Percentiles rank a stretch among this genome's conserved stretches.
Conservation (phyloP, 2,329 filamentous ascomycete genomes). For the Alternaria arbusti region DNA sequence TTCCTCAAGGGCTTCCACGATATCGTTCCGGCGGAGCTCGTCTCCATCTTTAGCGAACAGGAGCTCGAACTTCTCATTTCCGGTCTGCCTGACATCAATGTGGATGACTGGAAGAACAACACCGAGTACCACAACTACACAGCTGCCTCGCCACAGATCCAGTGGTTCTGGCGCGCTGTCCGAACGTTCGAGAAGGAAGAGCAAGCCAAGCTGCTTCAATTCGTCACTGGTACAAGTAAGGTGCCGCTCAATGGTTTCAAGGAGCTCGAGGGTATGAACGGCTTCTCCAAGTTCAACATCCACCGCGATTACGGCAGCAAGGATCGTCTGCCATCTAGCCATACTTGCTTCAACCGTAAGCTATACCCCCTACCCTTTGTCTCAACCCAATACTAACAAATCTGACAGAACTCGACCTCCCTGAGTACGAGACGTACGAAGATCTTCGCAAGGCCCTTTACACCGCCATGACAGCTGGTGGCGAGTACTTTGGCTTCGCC, state of each 20-base stretch:
- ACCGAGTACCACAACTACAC: constrained; percentile 99
- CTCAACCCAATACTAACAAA: constrained; percentile 42
- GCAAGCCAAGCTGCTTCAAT: constrained; percentile 93
- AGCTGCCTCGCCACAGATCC: constrained; percentile 91
- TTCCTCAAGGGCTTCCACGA: constrained; percentile 98
- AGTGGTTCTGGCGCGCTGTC: constrained; percentile 99
- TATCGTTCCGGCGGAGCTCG: constrained; percentile 91
- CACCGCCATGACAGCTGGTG: constrained; percentile 96
- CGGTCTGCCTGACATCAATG: constrained; percentile 93
- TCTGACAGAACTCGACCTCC: constrained; percentile 85
- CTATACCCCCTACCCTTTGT: constrained; percentile 36
- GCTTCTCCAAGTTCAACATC: constrained; percentile 97
- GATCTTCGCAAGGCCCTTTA: constrained; percentile 83
- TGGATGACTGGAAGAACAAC: constrained; percentile 99
- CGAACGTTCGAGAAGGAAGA: constrained; percentile 99
- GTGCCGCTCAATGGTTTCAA: constrained; percentile 99
- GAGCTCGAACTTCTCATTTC: constrained; percentile 96
- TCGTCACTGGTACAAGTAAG: constrained; percentile 97
- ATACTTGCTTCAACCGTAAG: constrained; percentile 99
- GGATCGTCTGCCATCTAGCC: constrained; percentile 91
- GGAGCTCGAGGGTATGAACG: constrained; percentile 99
- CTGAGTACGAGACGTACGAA: constrained; percentile 98
- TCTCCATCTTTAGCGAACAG: constrained; percentile 98
- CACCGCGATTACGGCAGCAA: constrained; percentile 98
- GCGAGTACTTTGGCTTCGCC: constrained; percentile 97